Evolutionary conservation across 2,329 filamentous ascomycete species (phyloP).

Genomic region (Colletotrichum sp.): DNA sequence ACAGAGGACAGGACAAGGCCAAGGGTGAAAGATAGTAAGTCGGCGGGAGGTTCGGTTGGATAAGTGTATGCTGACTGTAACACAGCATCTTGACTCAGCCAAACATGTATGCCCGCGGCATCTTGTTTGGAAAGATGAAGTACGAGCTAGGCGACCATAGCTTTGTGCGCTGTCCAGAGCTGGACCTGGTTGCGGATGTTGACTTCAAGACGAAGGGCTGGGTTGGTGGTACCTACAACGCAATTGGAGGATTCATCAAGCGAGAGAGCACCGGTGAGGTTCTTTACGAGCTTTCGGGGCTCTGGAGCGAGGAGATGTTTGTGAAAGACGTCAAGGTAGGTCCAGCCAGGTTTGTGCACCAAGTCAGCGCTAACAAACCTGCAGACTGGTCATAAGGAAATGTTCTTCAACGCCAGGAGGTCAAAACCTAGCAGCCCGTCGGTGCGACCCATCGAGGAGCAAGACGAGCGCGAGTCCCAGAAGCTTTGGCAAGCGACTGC

Average conservation of each 20-base stretch:
- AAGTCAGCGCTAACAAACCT: neutral
- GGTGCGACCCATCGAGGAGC: slow-evolving; percentile 81
- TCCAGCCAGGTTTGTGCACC: neutral
- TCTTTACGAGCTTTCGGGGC: slow-evolving; percentile 88
- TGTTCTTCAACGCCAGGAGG: slow-evolving; percentile 85
- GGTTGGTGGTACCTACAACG: slow-evolving; percentile 95
- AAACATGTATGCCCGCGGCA: slow-evolving; percentile 98
- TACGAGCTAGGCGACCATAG: slow-evolving; percentile 98
- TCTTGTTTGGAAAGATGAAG: slow-evolving; percentile 99
- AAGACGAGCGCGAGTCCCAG: slow-evolving; percentile 90
- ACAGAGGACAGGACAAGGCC: slow-evolving; percentile 69
- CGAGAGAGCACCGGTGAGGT: slow-evolving; percentile 85
- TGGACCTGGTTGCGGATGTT: slow-evolving; percentile 85
- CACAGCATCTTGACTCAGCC: slow-evolving; percentile 88
- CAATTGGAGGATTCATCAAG: slow-evolving; percentile 90
- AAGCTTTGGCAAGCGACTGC: slow-evolving; percentile 84
- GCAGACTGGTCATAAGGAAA: slow-evolving; percentile 85
- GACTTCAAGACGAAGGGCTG: slow-evolving; percentile 99
- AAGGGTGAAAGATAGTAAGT: slow-evolving; percentile 87
- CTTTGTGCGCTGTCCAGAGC: slow-evolving; percentile 88
- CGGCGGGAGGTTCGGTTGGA: neutral
- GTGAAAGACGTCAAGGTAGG: slow-evolving; percentile 82
- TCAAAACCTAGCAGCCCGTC: slow-evolving; percentile 78
- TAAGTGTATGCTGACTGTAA: slow-evolving; percentile 17
- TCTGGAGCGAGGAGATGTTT: slow-evolving; percentile 95